Base-by-base conservation (phyloP, 345 rosid species). In the Turnera subulata region DNA sequence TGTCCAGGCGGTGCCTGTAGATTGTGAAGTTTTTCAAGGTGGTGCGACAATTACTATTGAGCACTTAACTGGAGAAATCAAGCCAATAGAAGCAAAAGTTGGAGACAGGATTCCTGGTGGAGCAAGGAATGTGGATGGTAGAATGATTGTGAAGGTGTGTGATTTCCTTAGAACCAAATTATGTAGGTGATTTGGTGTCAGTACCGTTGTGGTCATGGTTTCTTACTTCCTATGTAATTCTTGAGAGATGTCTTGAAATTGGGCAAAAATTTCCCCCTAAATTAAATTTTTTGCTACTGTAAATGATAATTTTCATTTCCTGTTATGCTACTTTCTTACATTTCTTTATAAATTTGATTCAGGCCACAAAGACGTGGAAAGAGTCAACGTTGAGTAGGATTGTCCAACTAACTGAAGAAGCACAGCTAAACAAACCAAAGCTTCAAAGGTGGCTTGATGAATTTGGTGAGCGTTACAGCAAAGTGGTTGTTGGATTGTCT, bases 371-470 rank as follows among this genome's bases (percentile, higher is more conserved):
- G 58, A 75, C 86, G 13, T 93, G 99, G 97, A 83, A 83, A 62
- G 96, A 93, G 43, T 93, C 97, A 10, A 93, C 97, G 0, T 78
- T 93, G 50, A 89, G 67, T 76, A 84, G 79, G 70, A 93, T 93
- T 45, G 91, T 93, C 66, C 95, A 93, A 69, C 68, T 93, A 73
- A 93, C 97, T 13, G 96, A 93, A 73, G 97, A 93, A 81, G 99
- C 97, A 40, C 97, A 85, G 40, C 56, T 76, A 55, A 93, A 82
- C 69, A 93, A 80, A 53, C 96, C 97, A 48, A 89, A 84, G 77
- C 99, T 93, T 70, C 94, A 89, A 59, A 79, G 90, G 74, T 93
- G 99, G 96, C 76, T 93, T 47, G 99, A 93, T 73, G 97, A 93
- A 62, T 93, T 93, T 70, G 97, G 99, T 32, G 99, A 87, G 71